Conservation (phyloP, 1,284 basidiomycete genomes). For the Apiotrichum mycotoxinovorans region DNA sequence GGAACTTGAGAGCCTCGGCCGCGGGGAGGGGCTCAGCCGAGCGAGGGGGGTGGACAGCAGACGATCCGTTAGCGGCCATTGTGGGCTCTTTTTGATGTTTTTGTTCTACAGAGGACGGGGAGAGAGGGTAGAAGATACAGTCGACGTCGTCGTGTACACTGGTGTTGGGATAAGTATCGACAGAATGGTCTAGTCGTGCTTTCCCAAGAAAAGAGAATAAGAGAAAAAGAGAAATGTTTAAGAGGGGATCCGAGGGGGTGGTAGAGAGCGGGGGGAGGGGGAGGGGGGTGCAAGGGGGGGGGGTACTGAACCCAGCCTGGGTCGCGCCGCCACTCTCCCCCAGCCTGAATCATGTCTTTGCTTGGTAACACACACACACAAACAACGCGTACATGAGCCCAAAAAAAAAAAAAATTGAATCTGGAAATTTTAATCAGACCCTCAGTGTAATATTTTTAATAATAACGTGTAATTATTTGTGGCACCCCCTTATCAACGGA, state of each 20-base stretch:
- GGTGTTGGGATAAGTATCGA: conserved; percentile 16
- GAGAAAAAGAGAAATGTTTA: conserved; percentile 12
- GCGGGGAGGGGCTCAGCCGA: conserved; percentile 26
- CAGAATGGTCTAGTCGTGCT: conserved; percentile 13
- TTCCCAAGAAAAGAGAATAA: conserved; percentile 21
- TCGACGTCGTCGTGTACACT: conserved; percentile 1
- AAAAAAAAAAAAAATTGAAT: too few species aligned
- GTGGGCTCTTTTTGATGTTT: conserved; percentile 3
- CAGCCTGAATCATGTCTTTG: too few species aligned
- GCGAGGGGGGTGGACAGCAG: conserved; percentile 19
- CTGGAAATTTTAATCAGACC: too few species aligned
- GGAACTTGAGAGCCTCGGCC: conserved; percentile 62
- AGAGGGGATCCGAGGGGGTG: not conserved
- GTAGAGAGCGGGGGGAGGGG: not conserved
- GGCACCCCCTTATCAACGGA: too few species aligned
- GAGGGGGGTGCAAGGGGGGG: not conserved
- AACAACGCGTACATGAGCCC: too few species aligned
- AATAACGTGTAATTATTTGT: too few species aligned
- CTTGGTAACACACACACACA: too few species aligned
- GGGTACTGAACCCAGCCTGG: not conserved
- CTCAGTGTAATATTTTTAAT: too few species aligned
- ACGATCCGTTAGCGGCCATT: conserved; percentile 11
- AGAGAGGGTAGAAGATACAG: not conserved
- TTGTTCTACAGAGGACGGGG: not conserved
- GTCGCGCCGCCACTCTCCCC: too few species aligned